Evolutionary conservation across 1,139 yeast species (phyloP).

Genomic region (Pichia terricola): DNA sequence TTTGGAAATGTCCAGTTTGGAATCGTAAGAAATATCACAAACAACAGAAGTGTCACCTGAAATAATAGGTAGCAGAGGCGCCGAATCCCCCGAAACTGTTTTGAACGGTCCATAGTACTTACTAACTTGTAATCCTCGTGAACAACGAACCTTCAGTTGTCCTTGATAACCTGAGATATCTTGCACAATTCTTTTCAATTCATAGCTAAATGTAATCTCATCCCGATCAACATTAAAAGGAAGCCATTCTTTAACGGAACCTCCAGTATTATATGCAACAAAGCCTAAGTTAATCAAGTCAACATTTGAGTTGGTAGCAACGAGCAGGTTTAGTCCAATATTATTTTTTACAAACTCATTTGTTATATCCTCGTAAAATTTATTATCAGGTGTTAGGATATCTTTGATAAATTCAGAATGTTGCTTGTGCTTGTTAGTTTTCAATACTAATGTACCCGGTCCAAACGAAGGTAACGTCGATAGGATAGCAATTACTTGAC

Average conservation of each 20-base stretch:
- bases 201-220: constrained; percentile 54
- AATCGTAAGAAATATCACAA: constrained; percentile 68
- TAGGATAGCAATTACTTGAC: constrained; percentile 66
- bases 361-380: constrained; percentile 53
- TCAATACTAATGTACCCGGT: constrained; percentile 62
- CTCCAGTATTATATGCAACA: constrained; percentile 66
- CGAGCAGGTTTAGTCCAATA: constrained; percentile 70
- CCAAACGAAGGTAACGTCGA: constrained; percentile 75
- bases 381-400: constrained; percentile 50
- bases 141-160: constrained; percentile 76
- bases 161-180: constrained; percentile 65
- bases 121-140: constrained; percentile 80
- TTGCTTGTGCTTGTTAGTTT: constrained; percentile 30
- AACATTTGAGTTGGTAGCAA: constrained; percentile 50
- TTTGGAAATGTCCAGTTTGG: constrained; percentile 55
- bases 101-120: constrained; percentile 57
- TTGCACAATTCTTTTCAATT: constrained; percentile 40
- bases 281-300: constrained; percentile 70
- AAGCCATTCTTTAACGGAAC: constrained; percentile 55
- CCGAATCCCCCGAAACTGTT: constrained; percentile 29
- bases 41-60: constrained; percentile 60
- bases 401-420: constrained; percentile 47
- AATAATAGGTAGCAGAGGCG: constrained; percentile 65
- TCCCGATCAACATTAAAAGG: constrained; percentile 64
- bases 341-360: constrained; percentile 48